Base-by-base conservation (phyloP, 2,329 filamentous ascomycete species). In the Xylaria multiplex region DNA sequence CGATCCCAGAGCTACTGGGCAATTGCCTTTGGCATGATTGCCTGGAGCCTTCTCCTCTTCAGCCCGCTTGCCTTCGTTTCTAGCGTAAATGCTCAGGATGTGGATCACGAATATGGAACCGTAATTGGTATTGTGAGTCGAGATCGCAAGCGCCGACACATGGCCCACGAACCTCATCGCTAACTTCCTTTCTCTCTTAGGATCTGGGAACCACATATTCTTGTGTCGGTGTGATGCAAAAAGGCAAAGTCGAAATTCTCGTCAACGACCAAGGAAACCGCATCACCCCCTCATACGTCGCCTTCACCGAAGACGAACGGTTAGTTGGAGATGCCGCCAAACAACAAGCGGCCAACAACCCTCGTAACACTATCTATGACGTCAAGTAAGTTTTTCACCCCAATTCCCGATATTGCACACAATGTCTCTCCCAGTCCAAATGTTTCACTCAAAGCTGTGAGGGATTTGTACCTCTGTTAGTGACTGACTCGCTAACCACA, bases 211-310 rank as follows among this genome's bases (percentile, higher is more conserved):
- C 93, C 59, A 97, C 93, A 72, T 90, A 90, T 83, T 91, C 88
- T 77, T 97, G 93, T 83, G 93, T 97, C 76, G 93, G 92, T 91
- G 93, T 97, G 80, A 97, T 97, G 93, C 91, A 94, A 80, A 92
- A 93, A 80, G 93, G 93, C 80, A 96, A 95, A 83, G 93, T 97
- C 74, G 93, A 97, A 79, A 97, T 97, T 84, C 87, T 97, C 75
- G 92, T 93, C 83, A 97, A 97, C 86, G 93, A 97, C 83, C 93
- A 97, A 86, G 93, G 93, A 86, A 93, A 97, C 89, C 92, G 93
- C 85, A 97, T 97, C 75, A 97, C 93, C 75, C 93, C 93, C 62
- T 97, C 93, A 71, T 97, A 96, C 82, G 93, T 97, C 79, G 93
- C 93, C 77, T 97, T 97, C 82, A 98, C 93, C 81, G 94, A 98